A percentile compares a stretch with the other conserved stretches of the same genome.
Evolutionary conservation across 805 yeast species (phyloP).

Genomic region (Martiniozyma abietophila): DNA sequence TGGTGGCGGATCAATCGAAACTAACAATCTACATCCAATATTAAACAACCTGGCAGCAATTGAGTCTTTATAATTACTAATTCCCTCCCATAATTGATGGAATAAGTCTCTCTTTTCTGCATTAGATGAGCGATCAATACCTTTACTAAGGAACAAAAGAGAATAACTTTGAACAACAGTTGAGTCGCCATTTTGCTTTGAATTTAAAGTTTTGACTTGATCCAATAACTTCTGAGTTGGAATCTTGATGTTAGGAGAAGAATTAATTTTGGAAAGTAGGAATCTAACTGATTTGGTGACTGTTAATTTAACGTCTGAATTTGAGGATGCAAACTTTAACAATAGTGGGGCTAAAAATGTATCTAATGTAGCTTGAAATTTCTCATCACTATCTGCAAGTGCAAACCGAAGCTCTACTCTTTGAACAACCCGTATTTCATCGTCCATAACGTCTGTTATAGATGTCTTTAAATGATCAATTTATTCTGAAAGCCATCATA

Average conservation of each 20-base stretch:
- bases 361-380: constrained; percentile 50
- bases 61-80: constrained; percentile 28
- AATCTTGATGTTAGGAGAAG: constrained; percentile 43
- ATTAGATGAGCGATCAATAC: constrained; percentile 43
- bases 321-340: constrained; percentile 66
- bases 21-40: constrained; percentile 46
- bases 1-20: neutral
- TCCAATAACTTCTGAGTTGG: constrained; percentile 55
- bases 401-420: constrained; percentile 80
- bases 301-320: constrained; percentile 54
- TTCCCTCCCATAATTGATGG: constrained; percentile 38
- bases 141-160: constrained; percentile 58
- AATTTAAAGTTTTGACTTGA: constrained; percentile 54
- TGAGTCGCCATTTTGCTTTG: constrained; percentile 33
- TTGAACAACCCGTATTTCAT: constrained; percentile 52
- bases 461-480: too few relatives aligned
- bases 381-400: constrained; percentile 57
- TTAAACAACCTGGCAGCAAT: constrained; percentile 50
- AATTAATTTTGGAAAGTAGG: constrained; percentile 54
- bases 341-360: constrained; percentile 69
- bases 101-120: constrained; percentile 33
- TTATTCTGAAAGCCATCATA: too few relatives aligned
- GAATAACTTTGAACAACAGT: constrained; percentile 51
- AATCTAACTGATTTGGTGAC: constrained; percentile 56
- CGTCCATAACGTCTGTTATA: too few relatives aligned